These are phyloP conservation scores for Tylopilus plumbeoviolaceoides DNA, from an alignment of 768 basidiomycete species.

Conservation along the genomic window DNA sequence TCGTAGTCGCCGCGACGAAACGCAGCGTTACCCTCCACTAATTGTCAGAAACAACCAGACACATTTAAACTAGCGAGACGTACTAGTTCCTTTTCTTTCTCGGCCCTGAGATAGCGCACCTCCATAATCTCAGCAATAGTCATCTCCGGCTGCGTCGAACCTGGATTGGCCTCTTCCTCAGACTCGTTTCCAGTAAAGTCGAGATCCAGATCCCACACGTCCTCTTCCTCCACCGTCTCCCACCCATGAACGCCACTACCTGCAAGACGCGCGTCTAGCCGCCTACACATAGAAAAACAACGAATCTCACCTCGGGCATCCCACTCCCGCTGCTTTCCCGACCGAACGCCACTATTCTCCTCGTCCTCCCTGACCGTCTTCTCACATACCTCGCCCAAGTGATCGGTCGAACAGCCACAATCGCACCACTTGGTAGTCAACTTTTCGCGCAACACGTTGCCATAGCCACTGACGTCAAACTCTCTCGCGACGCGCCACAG, in stretches of 20 bases:
- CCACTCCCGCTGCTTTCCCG: slow-evolving; percentile 73
- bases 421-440: slow-evolving; percentile 75
- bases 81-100: slow-evolving; percentile 68
- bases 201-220: slow-evolving; percentile 69
- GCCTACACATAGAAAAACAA: not conserved
- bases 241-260: slow-evolving; percentile 65
- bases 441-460: slow-evolving; percentile 65
- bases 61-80: slow-evolving; percentile 6
- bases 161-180: slow-evolving; percentile 44
- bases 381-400: slow-evolving; percentile 74
- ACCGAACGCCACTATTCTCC: slow-evolving; percentile 51
- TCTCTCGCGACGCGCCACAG: slow-evolving; percentile 69
- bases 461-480: slow-evolving; percentile 71
- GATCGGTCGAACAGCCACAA: slow-evolving; percentile 77
- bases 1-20: slow-evolving; percentile 61
- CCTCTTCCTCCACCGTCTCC: slow-evolving; percentile 74
- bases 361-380: slow-evolving; percentile 68
- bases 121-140: slow-evolving; percentile 74
- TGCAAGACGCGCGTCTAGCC: slow-evolving; percentile 12
- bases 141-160: slow-evolving; percentile 38
- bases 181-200: slow-evolving; percentile 58
- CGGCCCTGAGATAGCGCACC: slow-evolving; percentile 65
- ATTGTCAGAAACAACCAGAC: slow-evolving; percentile 2
- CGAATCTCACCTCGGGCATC: slow-evolving; percentile 54
- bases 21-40: slow-evolving; percentile 57